Conservation (phyloP, 1,284 basidiomycete species). For the Microbotryum lychnidis-dioicae region DNA sequence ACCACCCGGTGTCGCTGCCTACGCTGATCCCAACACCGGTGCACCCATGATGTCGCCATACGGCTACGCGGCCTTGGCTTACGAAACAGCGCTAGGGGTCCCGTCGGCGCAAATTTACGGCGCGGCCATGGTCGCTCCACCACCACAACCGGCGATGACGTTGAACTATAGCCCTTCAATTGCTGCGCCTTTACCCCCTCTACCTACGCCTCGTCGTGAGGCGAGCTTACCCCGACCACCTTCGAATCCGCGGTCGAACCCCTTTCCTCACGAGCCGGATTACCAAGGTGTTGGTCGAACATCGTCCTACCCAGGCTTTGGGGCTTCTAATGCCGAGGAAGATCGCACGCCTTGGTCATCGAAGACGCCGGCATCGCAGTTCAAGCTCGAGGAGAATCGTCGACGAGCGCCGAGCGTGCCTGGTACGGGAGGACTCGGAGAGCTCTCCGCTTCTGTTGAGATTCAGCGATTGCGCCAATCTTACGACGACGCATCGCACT, state of each 20-base stretch:
- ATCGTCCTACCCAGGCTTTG: neutral
- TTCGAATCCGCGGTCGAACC: constrained; percentile 9
- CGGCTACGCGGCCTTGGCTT: constrained; percentile 2
- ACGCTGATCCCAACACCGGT: constrained; percentile 7
- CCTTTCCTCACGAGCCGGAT: neutral
- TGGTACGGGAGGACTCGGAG: neutral
- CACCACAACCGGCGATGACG: neutral
- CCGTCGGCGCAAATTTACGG: neutral
- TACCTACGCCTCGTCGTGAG: constrained; percentile 5
- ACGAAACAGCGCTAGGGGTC: constrained; percentile 4
- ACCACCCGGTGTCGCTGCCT: neutral
- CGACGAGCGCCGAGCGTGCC: constrained; percentile 12
- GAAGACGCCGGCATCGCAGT: neutral
- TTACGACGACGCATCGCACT: neutral
- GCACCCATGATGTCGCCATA: neutral
- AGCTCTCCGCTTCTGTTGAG: constrained; percentile 14
- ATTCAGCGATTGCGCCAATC: neutral
- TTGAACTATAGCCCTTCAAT: too few species aligned
- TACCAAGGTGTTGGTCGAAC: neutral
- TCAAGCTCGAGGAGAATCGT: constrained; percentile 12
- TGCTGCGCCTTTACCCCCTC: constrained; percentile 1
- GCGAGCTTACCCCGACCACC: constrained; percentile 9
- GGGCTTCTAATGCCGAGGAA: constrained; percentile 1
- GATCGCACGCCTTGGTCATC: neutral
- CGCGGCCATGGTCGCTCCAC: neutral